Evolutionary conservation across 2,329 filamentous ascomycete species (phyloP).

Genomic region (Pyricularia grisea): DNA sequence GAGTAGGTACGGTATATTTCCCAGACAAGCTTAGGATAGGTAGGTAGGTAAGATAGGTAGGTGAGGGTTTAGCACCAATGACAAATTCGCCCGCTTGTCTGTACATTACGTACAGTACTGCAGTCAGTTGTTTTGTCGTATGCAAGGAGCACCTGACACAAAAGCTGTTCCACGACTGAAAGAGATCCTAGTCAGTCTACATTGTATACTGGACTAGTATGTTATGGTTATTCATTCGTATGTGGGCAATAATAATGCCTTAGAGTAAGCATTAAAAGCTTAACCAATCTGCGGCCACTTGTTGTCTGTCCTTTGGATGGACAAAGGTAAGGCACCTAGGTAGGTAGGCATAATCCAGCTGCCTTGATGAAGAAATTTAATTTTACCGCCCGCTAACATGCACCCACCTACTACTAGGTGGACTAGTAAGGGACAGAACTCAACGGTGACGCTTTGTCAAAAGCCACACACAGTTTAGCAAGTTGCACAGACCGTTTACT

Average conservation of each 20-base stretch:
- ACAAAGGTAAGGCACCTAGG: too few relatives aligned
- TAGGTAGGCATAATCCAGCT: too few relatives aligned
- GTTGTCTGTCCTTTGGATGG: too few relatives aligned
- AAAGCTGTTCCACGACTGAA: background rate
- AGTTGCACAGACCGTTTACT: background rate
- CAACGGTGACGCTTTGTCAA: background rate
- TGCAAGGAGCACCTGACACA: conserved; percentile 2
- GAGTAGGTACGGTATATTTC: background rate
- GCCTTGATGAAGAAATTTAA: background rate
- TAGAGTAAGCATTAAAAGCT: background rate
- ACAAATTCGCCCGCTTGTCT: background rate
- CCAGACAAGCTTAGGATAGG: background rate
- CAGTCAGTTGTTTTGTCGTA: background rate
- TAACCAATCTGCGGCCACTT: background rate
- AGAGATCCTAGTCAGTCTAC: background rate
- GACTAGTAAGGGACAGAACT: background rate
- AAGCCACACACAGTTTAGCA: background rate
- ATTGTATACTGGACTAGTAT: too few relatives aligned
- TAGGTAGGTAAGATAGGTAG: too few relatives aligned
- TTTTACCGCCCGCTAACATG: background rate
- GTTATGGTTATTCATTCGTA: background rate
- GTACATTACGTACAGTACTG: too few relatives aligned
- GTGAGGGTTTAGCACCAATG: background rate
- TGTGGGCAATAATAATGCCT: background rate
- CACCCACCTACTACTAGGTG: background rate